A percentile compares a stretch with the other conserved stretches of the same genome.
phyloP scores from a whole-genome alignment of 345 rosid genomes.

The Balakata baccata region DNA sequence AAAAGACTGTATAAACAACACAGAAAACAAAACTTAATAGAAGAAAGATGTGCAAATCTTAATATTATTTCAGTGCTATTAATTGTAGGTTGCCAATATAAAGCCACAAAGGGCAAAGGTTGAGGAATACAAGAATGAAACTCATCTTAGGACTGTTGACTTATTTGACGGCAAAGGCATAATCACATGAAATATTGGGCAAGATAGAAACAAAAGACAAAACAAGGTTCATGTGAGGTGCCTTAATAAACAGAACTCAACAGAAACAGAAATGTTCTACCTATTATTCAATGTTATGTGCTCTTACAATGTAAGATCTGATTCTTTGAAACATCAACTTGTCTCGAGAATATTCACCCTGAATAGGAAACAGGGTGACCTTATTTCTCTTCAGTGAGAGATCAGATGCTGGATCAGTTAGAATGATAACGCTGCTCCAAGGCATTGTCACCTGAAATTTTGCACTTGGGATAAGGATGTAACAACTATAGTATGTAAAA shows the following conservation, averaged over 20 bases:
- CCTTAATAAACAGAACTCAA: conserved; percentile 5
- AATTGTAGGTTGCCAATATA: background rate
- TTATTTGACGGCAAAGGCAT: background rate
- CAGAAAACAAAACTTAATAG: background rate
- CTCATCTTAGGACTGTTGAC: background rate
- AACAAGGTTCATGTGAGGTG: background rate
- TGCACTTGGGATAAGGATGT: background rate
- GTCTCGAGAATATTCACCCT: conserved; percentile 77
- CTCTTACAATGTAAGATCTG: conserved; percentile 99
- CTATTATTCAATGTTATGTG: conserved; percentile 48
- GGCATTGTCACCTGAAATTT: conserved; percentile 71
- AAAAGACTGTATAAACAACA: conserved; percentile 50
- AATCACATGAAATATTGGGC: background rate
- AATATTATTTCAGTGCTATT: background rate
- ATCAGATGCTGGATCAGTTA: conserved; percentile 82
- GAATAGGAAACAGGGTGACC: conserved; percentile 59
- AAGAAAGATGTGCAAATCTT: background rate
- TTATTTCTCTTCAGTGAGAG: conserved; percentile 47
- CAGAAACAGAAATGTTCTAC: conserved; percentile 39
- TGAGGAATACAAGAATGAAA: background rate
- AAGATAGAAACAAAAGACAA: background rate
- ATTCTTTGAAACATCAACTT: conserved; percentile 97
- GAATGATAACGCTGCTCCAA: conserved; percentile 58
- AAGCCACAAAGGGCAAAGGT: background rate
- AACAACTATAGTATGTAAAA: background rate